Evolutionary conservation across 1,139 yeast species (phyloP), one percentile per base, ranked within the genome.

Genomic region (Saccharomyces hybrid): DNA sequence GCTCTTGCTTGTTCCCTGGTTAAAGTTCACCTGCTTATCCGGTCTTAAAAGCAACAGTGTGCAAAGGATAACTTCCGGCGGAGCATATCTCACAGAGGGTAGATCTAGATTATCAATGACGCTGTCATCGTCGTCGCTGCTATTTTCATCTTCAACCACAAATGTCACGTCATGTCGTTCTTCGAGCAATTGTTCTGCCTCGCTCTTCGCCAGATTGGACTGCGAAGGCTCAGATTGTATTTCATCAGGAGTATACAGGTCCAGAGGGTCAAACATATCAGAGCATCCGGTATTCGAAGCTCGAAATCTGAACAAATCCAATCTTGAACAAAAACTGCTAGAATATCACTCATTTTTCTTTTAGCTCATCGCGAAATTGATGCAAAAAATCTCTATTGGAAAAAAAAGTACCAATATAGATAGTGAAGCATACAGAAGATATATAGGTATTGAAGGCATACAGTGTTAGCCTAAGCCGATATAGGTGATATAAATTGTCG

Each of bases 61-160:
- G 0, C 76, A 64, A 2, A 72, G 47, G 0, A 88, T 64, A 0
- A 78, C 81, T 1, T 63, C 69, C 3, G 70, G 71, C 0, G 87
- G 78, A 0, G 95, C 89, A 38, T 71, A 62, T 6, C 65, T 64
- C 6, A 70, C 69, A 11, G 82, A 60, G 0, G 97, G 97, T 8
- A 89, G 72, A 66, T 89, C 97, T 8, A 88, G 75, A 0, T 77
- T 69, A 62, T 86, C 88, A 16, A 84, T 61, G 0, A 80, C 79
- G 5, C 62, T 69, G 4, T 63, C 70, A 2, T 58, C 63, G 7
- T 63, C 58, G 32, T 53, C 59, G 9, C 50, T 71, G 3, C 62
- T 68, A 4, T 58, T 62, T 12, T 59, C 47, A 34, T 51, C 48
- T 29, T 41, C 48, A 12, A 24, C 16, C 11, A 46, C 19, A 19